Evolutionary conservation across 2,329 filamentous ascomycete species (phyloP).

Genomic region (Domatiomyces globalis): DNA sequence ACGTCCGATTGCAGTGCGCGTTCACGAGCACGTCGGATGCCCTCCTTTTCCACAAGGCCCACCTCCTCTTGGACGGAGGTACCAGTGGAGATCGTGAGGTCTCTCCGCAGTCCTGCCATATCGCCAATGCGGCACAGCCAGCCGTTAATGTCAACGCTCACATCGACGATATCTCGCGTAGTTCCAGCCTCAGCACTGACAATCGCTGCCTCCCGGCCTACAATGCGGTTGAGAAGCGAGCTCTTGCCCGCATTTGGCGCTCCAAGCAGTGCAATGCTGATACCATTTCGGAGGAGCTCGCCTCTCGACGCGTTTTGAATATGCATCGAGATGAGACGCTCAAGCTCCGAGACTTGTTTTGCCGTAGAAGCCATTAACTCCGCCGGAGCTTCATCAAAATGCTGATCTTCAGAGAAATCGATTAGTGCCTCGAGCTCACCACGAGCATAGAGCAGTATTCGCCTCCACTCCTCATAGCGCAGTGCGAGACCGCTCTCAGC

Average conservation of each 20-base stretch:
- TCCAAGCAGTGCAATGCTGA: slow-evolving; percentile 72
- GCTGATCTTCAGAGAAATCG: slow-evolving; percentile 93
- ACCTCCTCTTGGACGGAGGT: slow-evolving; percentile 29
- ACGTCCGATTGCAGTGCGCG: slow-evolving; percentile 74
- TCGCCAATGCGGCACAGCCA: slow-evolving; percentile 91
- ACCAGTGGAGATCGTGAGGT: slow-evolving; percentile 2
- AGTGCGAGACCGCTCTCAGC: slow-evolving; percentile 54
- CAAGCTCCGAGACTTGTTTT: slow-evolving; percentile 46
- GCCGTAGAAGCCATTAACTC: slow-evolving; percentile 59
- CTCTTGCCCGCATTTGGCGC: slow-evolving; percentile 94
- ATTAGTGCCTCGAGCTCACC: slow-evolving; percentile 92
- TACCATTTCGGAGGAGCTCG: slow-evolving; percentile 71
- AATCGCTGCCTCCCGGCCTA: slow-evolving; percentile 86
- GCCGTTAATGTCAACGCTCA: slow-evolving; percentile 73
- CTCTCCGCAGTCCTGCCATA: slow-evolving; percentile 69
- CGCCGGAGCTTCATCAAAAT: slow-evolving; percentile 76
- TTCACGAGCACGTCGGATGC: slow-evolving; percentile 71
- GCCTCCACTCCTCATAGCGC: slow-evolving; percentile 72
- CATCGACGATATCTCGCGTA: slow-evolving; percentile 85
- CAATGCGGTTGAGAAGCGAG: slow-evolving; percentile 76
- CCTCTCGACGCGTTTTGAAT: slow-evolving; percentile 64
- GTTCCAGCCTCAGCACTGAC: slow-evolving; percentile 88
- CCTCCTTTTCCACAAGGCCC: slow-evolving; percentile 70
- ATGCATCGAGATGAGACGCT: slow-evolving; percentile 51
- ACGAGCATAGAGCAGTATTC: slow-evolving; percentile 60